Percentiles rank a stretch among this genome's conserved stretches.
These are phyloP conservation scores for Chytriomyces sp. DNA, from an alignment of 192 early-diverging fungal genomes.

Conservation along the genomic window DNA sequence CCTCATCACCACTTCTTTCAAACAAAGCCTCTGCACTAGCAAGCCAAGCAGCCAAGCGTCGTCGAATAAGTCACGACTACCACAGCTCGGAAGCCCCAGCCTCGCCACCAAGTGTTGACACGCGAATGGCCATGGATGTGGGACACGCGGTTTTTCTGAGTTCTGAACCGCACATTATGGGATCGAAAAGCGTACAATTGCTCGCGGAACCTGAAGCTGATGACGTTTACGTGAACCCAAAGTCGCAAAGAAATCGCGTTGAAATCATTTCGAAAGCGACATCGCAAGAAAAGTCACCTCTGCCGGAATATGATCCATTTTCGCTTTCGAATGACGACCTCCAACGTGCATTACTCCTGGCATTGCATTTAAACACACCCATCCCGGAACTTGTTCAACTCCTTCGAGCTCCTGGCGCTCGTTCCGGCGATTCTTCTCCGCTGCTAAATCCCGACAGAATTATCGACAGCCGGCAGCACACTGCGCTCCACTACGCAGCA, in stretches of 20 bases:
- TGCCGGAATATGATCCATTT: background rate
- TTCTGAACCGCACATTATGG: background rate
- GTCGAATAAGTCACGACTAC: background rate
- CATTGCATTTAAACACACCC: background rate
- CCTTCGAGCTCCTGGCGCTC: conserved; percentile 8
- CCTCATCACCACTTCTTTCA: too few species aligned
- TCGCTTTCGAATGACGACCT: conserved; percentile 13
- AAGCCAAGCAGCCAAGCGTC: too few species aligned
- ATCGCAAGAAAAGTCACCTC: too few species aligned
- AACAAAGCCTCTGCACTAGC: background rate
- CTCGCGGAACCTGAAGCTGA: background rate
- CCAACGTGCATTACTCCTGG: conserved; percentile 18
- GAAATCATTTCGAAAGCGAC: background rate
- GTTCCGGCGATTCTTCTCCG: background rate
- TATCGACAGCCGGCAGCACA: conserved; percentile 32
- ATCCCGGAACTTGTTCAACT: background rate
- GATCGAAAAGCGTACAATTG: background rate
- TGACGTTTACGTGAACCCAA: background rate
- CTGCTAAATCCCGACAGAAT: conserved; percentile 29
- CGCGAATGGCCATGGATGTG: conserved; percentile 17
- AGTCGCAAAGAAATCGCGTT: background rate
- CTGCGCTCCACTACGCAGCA: conserved; percentile 40
- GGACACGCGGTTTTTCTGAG: background rate
- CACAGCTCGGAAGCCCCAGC: background rate
- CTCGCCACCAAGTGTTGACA: background rate